Conservation (phyloP, 805 yeast species). For the Candida alai region DNA sequence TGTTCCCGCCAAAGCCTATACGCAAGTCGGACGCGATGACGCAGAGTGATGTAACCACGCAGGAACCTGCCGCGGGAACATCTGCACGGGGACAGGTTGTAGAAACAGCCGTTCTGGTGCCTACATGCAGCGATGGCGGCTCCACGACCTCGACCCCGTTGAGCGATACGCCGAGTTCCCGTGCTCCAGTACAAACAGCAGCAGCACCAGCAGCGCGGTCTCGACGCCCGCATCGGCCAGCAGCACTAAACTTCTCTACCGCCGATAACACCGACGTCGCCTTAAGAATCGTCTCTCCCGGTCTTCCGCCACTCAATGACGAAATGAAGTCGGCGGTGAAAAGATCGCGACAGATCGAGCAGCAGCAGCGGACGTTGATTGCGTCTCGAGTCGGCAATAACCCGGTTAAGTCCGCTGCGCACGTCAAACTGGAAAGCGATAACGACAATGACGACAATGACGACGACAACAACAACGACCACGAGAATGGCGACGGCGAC, state of each 20-base stretch:
- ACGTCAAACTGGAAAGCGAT: slow-evolving; percentile 2
- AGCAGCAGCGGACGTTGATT: slow-evolving; percentile 28
- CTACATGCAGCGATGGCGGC: too few species aligned
- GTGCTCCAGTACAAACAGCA: too few species aligned
- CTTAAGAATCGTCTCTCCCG: slow-evolving; percentile 32
- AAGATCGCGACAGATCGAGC: slow-evolving; percentile 29
- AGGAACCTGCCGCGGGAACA: too few species aligned
- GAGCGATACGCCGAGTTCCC: too few species aligned
- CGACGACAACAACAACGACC: too few species aligned
- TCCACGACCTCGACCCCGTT: too few species aligned
- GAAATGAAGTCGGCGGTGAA: slow-evolving; percentile 32
- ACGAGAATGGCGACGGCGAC: neutral
- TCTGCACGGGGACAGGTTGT: too few species aligned
- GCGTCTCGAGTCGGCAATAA: slow-evolving; percentile 20
- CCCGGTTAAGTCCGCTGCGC: slow-evolving; percentile 5
- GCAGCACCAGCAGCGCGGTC: neutral
- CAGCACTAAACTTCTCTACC: slow-evolving; percentile 11
- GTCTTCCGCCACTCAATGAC: slow-evolving; percentile 24
- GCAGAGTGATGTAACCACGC: too few species aligned
- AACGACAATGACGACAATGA: slow-evolving; percentile 5
- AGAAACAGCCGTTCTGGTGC: too few species aligned
- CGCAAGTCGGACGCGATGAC: too few species aligned
- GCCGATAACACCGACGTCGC: slow-evolving; percentile 20
- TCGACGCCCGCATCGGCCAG: slow-evolving; percentile 12
- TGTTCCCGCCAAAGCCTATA: too few species aligned